Percentiles rank a stretch among this genome's conserved stretches.
Conservation (phyloP, 345 rosid genomes). For the Raphanus sativus region DNA sequence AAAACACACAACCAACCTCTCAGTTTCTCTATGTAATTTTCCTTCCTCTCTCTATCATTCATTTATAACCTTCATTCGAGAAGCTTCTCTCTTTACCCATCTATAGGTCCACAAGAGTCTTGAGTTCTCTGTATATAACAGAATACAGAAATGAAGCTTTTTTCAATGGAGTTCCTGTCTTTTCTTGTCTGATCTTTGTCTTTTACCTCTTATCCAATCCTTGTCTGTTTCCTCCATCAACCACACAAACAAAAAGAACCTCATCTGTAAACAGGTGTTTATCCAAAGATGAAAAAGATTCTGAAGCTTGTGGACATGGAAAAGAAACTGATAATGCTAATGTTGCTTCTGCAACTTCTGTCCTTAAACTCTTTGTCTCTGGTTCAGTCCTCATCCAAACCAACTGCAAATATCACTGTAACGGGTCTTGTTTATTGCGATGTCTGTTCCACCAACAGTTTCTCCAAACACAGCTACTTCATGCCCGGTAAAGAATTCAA, state of each 20-base stretch:
- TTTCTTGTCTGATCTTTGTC: conserved; percentile 26
- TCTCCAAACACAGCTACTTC: conserved; percentile 93
- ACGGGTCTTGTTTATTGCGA: conserved; percentile 96
- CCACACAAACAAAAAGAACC: conserved; percentile 38
- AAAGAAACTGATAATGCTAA: conserved; percentile 26
- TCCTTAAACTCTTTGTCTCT: conserved; percentile 42
- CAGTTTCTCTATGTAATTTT: conserved; percentile 5
- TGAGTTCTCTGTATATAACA: neutral
- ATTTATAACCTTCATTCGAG: conserved; percentile 9
- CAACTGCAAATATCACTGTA: conserved; percentile 61
- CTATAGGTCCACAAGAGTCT: conserved; percentile 15
- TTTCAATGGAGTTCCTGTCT: conserved; percentile 25
- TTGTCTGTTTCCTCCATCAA: conserved; percentile 38
- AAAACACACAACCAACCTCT: conserved; percentile 17
- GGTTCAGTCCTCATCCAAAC: conserved; percentile 33
- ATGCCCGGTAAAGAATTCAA: conserved; percentile 56
- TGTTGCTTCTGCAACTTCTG: conserved; percentile 49
- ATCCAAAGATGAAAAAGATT: conserved; percentile 14
- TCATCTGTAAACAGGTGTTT: conserved; percentile 33
- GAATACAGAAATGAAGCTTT: conserved; percentile 15
- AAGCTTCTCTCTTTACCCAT: conserved; percentile 3
- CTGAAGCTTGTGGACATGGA: conserved; percentile 25
- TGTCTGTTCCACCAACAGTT: conserved; percentile 91
- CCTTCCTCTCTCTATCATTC: conserved; percentile 16
- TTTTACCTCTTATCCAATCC: conserved; percentile 25